Conservation (phyloP, 1,139 yeast genomes). For the Fermentozyma sake region DNA sequence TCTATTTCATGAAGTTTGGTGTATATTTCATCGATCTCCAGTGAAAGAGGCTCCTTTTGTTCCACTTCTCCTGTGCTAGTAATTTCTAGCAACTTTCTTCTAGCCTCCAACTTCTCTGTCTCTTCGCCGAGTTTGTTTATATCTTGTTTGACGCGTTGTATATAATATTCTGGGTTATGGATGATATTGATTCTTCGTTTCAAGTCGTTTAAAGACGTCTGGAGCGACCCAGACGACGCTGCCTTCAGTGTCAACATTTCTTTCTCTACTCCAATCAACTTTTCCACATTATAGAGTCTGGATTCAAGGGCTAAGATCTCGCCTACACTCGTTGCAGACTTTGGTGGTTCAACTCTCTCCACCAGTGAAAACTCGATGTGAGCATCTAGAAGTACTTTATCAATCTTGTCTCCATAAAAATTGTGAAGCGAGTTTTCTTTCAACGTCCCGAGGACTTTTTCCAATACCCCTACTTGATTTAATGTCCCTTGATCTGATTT, state of each 20-base stretch:
- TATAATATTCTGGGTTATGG: constrained; percentile 29
- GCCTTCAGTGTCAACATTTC: constrained; percentile 2
- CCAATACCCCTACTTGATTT: constrained; percentile 8
- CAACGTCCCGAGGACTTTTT: constrained; percentile 3
- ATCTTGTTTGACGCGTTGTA: constrained; percentile 18
- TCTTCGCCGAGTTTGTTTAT: constrained; percentile 15
- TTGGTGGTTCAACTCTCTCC: not conserved
- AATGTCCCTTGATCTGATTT: no score
- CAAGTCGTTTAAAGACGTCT: constrained; percentile 28
- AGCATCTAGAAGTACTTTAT: not conserved
- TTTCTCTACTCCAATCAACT: constrained; percentile 14
- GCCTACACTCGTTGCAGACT: constrained; percentile 3
- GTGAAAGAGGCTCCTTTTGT: not conserved
- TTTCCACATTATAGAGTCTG: constrained; percentile 21
- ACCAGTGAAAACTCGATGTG: no score
- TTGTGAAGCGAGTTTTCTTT: no score
- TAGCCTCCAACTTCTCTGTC: constrained; percentile 15
- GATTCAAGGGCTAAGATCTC: constrained; percentile 19
- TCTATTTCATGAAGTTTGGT: constrained; percentile 33
- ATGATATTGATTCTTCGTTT: constrained; percentile 33
- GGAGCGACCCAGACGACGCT: constrained; percentile 16
- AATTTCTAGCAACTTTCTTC: constrained; percentile 11
- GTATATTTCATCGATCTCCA: constrained; percentile 24
- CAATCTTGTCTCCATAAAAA: not conserved
- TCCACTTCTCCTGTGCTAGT: constrained; percentile 9